Base-by-base conservation (phyloP, 1,284 basidiomycete species). In the Marasmius sp. region DNA sequence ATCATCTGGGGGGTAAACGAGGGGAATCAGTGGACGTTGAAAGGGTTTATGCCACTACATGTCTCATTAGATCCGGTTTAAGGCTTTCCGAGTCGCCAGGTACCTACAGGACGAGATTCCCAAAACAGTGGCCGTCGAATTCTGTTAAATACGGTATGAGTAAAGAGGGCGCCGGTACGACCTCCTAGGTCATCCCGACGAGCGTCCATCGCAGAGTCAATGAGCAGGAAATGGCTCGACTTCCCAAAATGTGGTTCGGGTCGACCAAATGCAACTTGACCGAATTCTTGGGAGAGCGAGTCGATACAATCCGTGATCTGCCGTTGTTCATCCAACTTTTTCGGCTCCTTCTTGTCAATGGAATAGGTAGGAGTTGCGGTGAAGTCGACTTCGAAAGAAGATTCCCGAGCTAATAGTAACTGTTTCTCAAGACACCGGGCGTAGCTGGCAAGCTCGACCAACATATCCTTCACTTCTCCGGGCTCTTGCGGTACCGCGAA, bases 1-100 rank as follows among this genome's bases (percentile, higher is more conserved):
- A 55, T 87, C 85, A 1, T 72, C 63, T 0, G 77, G 75, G 0
- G 85, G 85, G 62, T 84, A 86, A 18, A 66, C 38, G 38, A 55
- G 50, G 11, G 52, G 38, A n/a, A 10, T n/a, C 12, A 48, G 45
- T 16, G 27, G 47, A 22, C 12, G 22, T 45, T 61, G 37, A 11
- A 22, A 27, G 37, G 9, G 22, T 20, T 39, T 10, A 37, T 57
- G 61, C 61, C 56, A 58, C 61, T 61, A 38, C 9, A 20, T 3
- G 48, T 16, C 14, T 45, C 14, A 49, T 20, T 12, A 11, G 18
- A 18, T 20, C 5, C 12, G 14, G 10, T 11, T 1, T 6, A 20
- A 14, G 18, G 12, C 18, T 5, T 20, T 12, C 48, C 11, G 36
- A 39, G 14, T n/a, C 20, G 57, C 20, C 6, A 7, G 11, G 33